Percentiles rank a stretch among this genome's conserved stretches.
Conservation (phyloP, 352 stramenopile species). For the Pythium phragmiticola region DNA sequence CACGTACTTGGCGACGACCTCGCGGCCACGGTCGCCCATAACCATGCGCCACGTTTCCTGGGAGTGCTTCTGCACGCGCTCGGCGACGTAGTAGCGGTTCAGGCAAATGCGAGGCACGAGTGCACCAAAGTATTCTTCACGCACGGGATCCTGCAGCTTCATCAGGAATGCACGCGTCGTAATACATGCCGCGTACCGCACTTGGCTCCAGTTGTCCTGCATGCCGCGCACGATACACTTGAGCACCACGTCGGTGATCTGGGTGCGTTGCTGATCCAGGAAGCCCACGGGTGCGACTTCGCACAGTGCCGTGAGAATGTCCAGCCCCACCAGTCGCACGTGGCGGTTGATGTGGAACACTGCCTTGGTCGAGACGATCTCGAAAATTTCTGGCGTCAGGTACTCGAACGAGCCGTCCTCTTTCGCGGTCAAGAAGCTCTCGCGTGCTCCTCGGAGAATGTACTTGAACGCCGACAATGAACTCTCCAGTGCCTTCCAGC, state of each 20-base stretch:
- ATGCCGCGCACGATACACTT: constrained; percentile 81
- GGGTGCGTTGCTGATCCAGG: constrained; percentile 36
- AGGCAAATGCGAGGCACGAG: constrained; percentile 94
- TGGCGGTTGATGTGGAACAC: constrained; percentile 95
- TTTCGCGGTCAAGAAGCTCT: constrained; percentile 51
- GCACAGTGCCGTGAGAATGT: constrained; percentile 76
- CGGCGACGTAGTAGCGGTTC: constrained; percentile 97
- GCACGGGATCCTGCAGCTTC: constrained; percentile 61
- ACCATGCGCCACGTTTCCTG: constrained; percentile 95
- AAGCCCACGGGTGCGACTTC: constrained; percentile 47
- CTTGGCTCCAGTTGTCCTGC: constrained; percentile 97
- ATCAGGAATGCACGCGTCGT: constrained; percentile 86
- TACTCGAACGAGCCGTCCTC: constrained; percentile 44
- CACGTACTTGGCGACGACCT: constrained; percentile 86
- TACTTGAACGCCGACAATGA: constrained; percentile 85
- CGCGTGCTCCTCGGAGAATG: constrained; percentile 77
- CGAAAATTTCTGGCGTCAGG: constrained; percentile 58
- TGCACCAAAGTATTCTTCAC: constrained; percentile 61
- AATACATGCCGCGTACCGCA: constrained; percentile 94
- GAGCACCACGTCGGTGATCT: constrained; percentile 46
- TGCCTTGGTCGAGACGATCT: constrained; percentile 72
- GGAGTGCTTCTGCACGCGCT: constrained; percentile 96
- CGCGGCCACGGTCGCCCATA: constrained; percentile 78
- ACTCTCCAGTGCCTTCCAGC: constrained; percentile 96
- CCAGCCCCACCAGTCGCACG: constrained; percentile 86